These are phyloP conservation scores for Cerrena zonata DNA, from an alignment of 1,284 basidiomycete species.

Conservation along the genomic window DNA sequence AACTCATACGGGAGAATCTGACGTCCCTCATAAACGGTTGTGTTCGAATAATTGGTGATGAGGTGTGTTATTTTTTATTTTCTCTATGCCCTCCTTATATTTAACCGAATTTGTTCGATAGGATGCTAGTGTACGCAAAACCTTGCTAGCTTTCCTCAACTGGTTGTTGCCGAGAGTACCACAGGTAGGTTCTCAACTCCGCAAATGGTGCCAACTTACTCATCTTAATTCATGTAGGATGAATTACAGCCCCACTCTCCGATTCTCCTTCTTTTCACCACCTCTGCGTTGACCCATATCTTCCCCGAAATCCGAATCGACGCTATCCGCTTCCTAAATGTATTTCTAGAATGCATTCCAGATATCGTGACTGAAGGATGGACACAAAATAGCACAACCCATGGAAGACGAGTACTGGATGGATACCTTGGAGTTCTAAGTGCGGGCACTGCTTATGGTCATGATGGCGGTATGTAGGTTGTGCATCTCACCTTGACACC, in stretches of 20 bases:
- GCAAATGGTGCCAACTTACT: background rate
- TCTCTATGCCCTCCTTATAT: too few species aligned
- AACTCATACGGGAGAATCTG: constrained; percentile 52
- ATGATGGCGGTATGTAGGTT: constrained; percentile 42
- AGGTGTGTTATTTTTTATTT: constrained; percentile 56
- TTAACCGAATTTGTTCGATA: constrained; percentile 22
- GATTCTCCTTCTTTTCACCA: constrained; percentile 75
- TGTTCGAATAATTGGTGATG: constrained; percentile 73
- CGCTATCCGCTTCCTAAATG: constrained; percentile 75
- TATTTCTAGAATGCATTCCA: constrained; percentile 74
- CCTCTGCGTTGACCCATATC: constrained; percentile 90
- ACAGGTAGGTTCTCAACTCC: constrained; percentile 34
- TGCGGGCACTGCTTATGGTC: constrained; percentile 57
- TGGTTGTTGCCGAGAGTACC: constrained; percentile 73
- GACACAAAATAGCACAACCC: constrained; percentile 42
- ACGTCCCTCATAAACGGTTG: constrained; percentile 63
- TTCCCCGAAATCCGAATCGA: constrained; percentile 92
- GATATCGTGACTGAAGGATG: constrained; percentile 65
- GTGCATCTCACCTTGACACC: background rate
- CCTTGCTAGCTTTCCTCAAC: constrained; percentile 52
- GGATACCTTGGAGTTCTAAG: constrained; percentile 73
- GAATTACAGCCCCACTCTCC: constrained; percentile 68
- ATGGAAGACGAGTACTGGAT: constrained; percentile 62
- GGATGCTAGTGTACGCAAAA: constrained; percentile 63
- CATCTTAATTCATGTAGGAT: constrained; percentile 37